Conservation (phyloP, 768 basidiomycete genomes). For the Hygrocybe punicea region DNA sequence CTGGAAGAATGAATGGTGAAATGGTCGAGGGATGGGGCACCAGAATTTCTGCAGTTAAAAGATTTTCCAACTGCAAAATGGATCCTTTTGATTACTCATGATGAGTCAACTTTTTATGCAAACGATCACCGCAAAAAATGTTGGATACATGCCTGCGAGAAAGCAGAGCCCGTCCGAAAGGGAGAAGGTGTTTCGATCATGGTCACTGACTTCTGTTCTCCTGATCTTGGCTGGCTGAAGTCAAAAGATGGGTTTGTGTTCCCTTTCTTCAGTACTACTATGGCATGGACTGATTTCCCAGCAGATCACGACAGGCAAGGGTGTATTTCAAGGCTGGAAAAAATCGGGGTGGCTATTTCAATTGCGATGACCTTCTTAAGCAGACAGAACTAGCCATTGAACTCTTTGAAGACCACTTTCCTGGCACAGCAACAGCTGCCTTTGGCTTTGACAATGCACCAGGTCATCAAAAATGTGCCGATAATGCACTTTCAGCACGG, state of each 20-base stretch:
- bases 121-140: constrained; percentile 28
- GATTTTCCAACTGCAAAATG: constrained; percentile 2
- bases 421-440: constrained; percentile 21
- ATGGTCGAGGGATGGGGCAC: constrained; percentile 16
- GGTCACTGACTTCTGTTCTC: constrained; percentile 34
- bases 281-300: too few species aligned
- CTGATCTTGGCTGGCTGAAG: constrained; percentile 28
- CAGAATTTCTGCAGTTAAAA: too few species aligned
- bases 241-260: constrained; percentile 18
- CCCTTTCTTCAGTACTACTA: constrained; percentile 8
- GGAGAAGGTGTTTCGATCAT: constrained; percentile 38
- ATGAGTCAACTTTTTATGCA: constrained; percentile 41
- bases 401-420: constrained; percentile 29
- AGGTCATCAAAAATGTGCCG: constrained; percentile 23
- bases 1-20: constrained; percentile 26
- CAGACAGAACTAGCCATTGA: constrained; percentile 29
- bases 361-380: constrained; percentile 20
- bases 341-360: constrained; percentile 27
- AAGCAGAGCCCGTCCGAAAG: constrained; percentile 28
- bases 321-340: too few species aligned
- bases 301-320: too few species aligned
- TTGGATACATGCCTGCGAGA: constrained; percentile 24
- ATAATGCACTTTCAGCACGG: constrained; percentile 24
- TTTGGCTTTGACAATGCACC: constrained; percentile 32
- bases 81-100: constrained; percentile 29